Evolutionary conservation across 495 filamentous ascomycete genomes (phyloP).

Genomic region (Usnea hakonensis): DNA sequence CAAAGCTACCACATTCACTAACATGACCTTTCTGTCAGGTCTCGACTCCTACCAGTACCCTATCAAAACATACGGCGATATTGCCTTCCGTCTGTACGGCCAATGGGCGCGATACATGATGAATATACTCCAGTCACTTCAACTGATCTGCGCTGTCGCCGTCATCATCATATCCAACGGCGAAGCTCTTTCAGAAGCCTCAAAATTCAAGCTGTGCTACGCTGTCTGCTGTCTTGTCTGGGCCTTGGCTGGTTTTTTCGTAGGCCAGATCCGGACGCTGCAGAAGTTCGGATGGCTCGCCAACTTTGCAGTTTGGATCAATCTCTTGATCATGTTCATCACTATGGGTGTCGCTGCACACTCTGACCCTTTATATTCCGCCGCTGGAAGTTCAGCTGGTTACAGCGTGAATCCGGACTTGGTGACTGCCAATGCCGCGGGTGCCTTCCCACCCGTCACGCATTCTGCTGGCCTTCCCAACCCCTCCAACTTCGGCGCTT

Average conservation of each 20-base stretch:
- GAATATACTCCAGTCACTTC: slow-evolving; percentile 48
- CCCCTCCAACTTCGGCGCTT: slow-evolving; percentile 14
- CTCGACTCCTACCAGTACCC: slow-evolving; percentile 41
- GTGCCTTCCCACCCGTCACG: slow-evolving; percentile 4
- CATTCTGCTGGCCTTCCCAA: slow-evolving; percentile 14
- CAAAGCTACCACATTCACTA: background rate
- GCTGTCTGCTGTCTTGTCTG: slow-evolving; percentile 35
- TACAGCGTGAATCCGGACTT: slow-evolving; percentile 9
- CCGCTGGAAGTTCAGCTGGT: slow-evolving; percentile 31
- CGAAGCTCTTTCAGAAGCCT: slow-evolving; percentile 49
- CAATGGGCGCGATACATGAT: slow-evolving; percentile 45
- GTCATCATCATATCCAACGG: slow-evolving; percentile 50
- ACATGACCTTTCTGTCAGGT: background rate
- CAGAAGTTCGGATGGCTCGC: slow-evolving; percentile 52
- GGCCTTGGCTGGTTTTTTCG: slow-evolving; percentile 33
- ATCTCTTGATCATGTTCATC: slow-evolving; percentile 44
- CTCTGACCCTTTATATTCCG: slow-evolving; percentile 39
- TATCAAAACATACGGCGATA: slow-evolving; percentile 48
- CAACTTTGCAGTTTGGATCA: slow-evolving; percentile 50
- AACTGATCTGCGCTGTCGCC: slow-evolving; percentile 44
- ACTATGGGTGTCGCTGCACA: slow-evolving; percentile 37
- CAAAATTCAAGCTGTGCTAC: slow-evolving; percentile 37
- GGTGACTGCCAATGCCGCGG: slow-evolving; percentile 11
- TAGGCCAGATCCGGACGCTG: slow-evolving; percentile 43
- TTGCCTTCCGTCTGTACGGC: slow-evolving; percentile 50